Base-by-base conservation (phyloP, 441 rosid species). In the Aquilaria agallochum region DNA sequence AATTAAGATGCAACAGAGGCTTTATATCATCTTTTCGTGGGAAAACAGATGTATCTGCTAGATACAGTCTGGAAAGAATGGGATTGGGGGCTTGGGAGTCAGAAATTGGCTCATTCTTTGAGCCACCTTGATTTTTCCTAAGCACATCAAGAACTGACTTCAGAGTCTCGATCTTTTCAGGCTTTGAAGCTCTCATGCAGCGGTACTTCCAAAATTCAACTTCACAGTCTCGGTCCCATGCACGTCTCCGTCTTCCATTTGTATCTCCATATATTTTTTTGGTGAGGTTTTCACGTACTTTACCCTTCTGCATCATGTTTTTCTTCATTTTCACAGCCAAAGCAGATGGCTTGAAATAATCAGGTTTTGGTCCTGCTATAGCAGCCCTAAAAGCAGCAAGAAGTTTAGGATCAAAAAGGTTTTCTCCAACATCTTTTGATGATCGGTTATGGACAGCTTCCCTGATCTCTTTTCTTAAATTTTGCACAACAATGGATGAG, bases 121-220 rank as follows among this genome's bases (percentile, higher is more conserved):
- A 32, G 50, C 80, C 83, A 45, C 74, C 83, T 46, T 86, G 76
- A 67, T 77, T 80, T 55, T 76, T 84, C 77, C 78, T 85, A 56
- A 95, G 81, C 62, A 85, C 90, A 73, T 71, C 73, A 62, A 95
- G 95, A 78, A 95, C 99, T 50, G 98, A 95, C 69, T 84, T 80
- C 77, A 95, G 77, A 64, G 98, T 95, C 67, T 87, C 95, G 75
- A 95, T 77, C 71, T 95, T 92, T 78, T 95, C 99, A 58, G 96
- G 96, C 72, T 87, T 90, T 60, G 86, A 70, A 60, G 84, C 66
- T 77, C 77, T 83, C 74, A 64, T 72, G 82, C 98, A 90, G 44
- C 99, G 96, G 74, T 95, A 77, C 88, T 92, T 95, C 99, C 99
- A 95, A 78, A 95, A 95, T 72, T 95, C 99, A 62, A 95, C 96